phyloP scores from a whole-genome alignment of 129 eudicot species.

The Ambrosia artemisiifolia region DNA sequence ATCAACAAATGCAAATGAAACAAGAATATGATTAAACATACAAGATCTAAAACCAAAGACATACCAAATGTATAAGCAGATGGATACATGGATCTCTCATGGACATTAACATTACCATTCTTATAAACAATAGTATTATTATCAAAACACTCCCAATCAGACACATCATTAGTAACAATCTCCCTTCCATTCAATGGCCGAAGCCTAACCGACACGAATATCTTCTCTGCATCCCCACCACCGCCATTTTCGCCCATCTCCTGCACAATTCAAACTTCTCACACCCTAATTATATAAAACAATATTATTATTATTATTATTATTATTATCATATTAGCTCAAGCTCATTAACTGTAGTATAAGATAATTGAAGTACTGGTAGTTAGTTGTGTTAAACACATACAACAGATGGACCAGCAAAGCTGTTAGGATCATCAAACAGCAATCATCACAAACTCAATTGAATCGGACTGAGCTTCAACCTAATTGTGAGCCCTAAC shows the following conservation, averaged over 20 bases:
- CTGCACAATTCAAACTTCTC: constrained; percentile 3
- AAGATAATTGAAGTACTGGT: too few species aligned
- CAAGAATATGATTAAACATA: background rate
- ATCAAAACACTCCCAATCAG: constrained; percentile 88
- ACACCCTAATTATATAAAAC: too few species aligned
- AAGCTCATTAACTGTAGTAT: too few species aligned
- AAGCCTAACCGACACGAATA: constrained; percentile 77
- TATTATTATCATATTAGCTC: too few species aligned
- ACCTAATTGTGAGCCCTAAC: too few species aligned
- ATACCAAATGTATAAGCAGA: constrained; percentile 82
- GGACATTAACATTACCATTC: constrained; percentile 39
- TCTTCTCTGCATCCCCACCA: constrained; percentile 73
- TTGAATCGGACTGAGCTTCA: too few species aligned
- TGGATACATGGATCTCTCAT: constrained; percentile 76
- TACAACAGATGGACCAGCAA: too few species aligned
- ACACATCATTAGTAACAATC: constrained; percentile 54
- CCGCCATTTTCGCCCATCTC: constrained; percentile 56
- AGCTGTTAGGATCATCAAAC: too few species aligned
- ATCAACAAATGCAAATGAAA: background rate
- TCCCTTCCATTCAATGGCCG: constrained; percentile 88
- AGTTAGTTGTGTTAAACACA: too few species aligned
- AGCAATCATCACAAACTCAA: too few species aligned
- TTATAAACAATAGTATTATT: constrained; percentile 61
- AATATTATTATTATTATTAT: too few species aligned
- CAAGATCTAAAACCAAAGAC: constrained; percentile 9